Conservation (phyloP, 148 eudicot species). For the Rhododendron molle region DNA sequence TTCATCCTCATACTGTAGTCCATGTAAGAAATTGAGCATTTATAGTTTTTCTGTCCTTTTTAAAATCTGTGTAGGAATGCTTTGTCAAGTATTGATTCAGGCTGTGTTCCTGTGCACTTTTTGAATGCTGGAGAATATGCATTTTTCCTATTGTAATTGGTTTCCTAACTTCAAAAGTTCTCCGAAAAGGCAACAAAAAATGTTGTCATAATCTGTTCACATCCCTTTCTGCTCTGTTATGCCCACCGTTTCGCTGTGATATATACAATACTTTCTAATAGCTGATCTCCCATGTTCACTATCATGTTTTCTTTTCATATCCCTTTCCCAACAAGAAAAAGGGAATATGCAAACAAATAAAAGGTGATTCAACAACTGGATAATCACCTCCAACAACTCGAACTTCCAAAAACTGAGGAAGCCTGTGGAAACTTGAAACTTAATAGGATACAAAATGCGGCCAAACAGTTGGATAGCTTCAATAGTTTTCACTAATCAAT, state of each 20-base stretch:
- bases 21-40: constrained; percentile 41
- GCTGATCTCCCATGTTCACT: not conserved
- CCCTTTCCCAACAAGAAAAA: not conserved
- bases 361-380: not conserved
- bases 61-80: not conserved
- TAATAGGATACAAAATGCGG: not conserved
- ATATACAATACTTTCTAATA: not conserved
- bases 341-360: not conserved
- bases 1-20: constrained; percentile 52
- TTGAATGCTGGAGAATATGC: not conserved
- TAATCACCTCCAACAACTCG: not conserved
- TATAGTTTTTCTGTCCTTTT: not conserved
- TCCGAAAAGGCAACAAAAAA: not conserved
- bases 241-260: not conserved
- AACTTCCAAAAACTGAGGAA: not conserved
- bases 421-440: not conserved
- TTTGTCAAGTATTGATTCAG: not conserved
- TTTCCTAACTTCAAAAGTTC: not conserved
- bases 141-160: not conserved
- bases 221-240: not conserved
- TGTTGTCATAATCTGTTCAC: not conserved
- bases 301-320: not conserved
- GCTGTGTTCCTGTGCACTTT: not conserved
- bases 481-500: not conserved
- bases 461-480: not conserved